Evolutionary conservation across 352 stramenopile genomes (phyloP).

Genomic region (Phytophthora pseudosyringae): DNA sequence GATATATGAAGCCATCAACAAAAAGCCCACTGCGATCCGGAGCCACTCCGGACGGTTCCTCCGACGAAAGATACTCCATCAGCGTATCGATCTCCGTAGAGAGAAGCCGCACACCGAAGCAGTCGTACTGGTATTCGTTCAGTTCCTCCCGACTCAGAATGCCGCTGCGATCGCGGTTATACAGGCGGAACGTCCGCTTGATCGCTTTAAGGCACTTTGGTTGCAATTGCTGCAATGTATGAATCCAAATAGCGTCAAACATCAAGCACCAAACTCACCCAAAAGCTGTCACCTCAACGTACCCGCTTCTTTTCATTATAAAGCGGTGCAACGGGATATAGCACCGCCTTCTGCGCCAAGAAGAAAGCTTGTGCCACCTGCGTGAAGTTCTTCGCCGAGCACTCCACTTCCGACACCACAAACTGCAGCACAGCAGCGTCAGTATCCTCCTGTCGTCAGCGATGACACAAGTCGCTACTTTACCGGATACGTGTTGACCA

Average conservation of each 20-base stretch:
- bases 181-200: slow-evolving; percentile 88
- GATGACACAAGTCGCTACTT: slow-evolving; percentile 5
- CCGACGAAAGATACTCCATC: slow-evolving; percentile 79
- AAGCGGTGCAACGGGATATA: slow-evolving; percentile 89
- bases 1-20: slow-evolving; percentile 81
- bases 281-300: slow-evolving; percentile 7
- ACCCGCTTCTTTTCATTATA: slow-evolving; percentile 89
- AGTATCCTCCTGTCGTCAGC: neutral
- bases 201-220: slow-evolving; percentile 86
- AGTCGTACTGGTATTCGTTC: slow-evolving; percentile 91
- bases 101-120: slow-evolving; percentile 85
- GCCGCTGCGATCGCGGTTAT: slow-evolving; percentile 82
- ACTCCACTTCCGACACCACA: slow-evolving; percentile 83
- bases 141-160: slow-evolving; percentile 87
- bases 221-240: slow-evolving; percentile 62
- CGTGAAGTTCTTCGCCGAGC: slow-evolving; percentile 89
- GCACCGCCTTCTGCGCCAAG: slow-evolving; percentile 88
- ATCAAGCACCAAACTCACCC: neutral
- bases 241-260: neutral
- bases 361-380: slow-evolving; percentile 90
- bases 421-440: slow-evolving; percentile 47
- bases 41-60: slow-evolving; percentile 70
- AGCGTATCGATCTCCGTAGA: slow-evolving; percentile 87
- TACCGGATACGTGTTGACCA: slow-evolving; percentile 80
- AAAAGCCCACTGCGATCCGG: slow-evolving; percentile 69